Percentiles rank a stretch among this genome's conserved stretches.
These are phyloP conservation scores for Mycena epipterygia DNA, from an alignment of 768 basidiomycete species.

Conservation along the genomic window DNA sequence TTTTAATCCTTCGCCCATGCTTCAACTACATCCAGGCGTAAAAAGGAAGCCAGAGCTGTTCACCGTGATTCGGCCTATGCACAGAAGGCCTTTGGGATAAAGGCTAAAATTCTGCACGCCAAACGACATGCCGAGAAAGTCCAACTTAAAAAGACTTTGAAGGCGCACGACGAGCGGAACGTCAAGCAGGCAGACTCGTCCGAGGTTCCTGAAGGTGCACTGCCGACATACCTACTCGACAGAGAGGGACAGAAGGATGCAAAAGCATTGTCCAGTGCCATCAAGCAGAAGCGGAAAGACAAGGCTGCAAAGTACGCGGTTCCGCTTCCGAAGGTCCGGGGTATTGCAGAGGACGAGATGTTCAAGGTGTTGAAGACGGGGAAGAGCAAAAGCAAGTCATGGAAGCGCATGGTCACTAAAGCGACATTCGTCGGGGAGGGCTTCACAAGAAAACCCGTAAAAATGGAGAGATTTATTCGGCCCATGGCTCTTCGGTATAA, in stretches of 20 bases:
- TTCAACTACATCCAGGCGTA: conserved; percentile 66
- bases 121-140: conserved; percentile 98
- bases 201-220: conserved; percentile 87
- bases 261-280: conserved; percentile 93
- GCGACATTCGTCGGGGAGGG: conserved; percentile 99
- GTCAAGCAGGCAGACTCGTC: conserved; percentile 93
- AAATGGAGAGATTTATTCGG: conserved; percentile 97
- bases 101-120: conserved; percentile 98
- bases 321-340: conserved; percentile 95
- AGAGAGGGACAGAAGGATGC: conserved; percentile 99
- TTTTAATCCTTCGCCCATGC: neutral
- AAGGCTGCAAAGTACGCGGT: conserved; percentile 99
- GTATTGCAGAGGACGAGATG: conserved; percentile 99
- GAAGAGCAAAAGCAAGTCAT: conserved; percentile 94
- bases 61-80: conserved; percentile 86
- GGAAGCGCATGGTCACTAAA: conserved; percentile 99
- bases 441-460: conserved; percentile 98
- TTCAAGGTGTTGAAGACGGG: conserved; percentile 99
- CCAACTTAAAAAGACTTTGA: conserved; percentile 99
- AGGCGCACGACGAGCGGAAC: conserved; percentile 98
- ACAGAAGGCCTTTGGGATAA: conserved; percentile 95
- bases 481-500: conserved; percentile 98
- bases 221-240: conserved; percentile 96
- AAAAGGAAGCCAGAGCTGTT: conserved; percentile 82
- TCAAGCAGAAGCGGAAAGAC: conserved; percentile 99